phyloP scores from a whole-genome alignment of 352 stramenopile species.

The Globisporangium viniferum region DNA sequence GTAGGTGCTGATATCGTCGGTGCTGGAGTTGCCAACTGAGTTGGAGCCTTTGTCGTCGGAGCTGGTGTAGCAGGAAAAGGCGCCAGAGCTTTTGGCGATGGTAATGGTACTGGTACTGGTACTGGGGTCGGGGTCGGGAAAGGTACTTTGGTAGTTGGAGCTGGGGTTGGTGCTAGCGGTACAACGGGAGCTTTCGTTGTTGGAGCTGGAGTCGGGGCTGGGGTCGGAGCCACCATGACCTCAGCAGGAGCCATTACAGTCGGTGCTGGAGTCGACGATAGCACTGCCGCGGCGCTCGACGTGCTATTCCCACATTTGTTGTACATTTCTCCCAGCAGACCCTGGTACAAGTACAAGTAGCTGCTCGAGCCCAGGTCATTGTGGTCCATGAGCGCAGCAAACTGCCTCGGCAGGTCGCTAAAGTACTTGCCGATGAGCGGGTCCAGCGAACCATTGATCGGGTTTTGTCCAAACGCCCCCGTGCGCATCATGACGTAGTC shows the following conservation, averaged over 20 bases:
- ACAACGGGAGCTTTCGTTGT: not conserved
- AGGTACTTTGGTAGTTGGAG: not conserved
- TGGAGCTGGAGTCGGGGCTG: not conserved
- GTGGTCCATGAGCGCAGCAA: conserved; percentile 17
- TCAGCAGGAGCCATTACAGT: not conserved
- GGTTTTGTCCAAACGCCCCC: conserved; percentile 25
- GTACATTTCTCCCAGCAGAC: conserved; percentile 12
- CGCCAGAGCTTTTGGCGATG: too few relatives aligned
- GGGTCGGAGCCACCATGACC: not conserved
- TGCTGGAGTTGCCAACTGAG: too few relatives aligned
- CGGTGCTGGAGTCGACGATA: not conserved
- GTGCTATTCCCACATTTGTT: conserved; percentile 7
- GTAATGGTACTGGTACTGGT: too few relatives aligned
- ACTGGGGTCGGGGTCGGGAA: too few relatives aligned
- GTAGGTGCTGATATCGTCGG: too few relatives aligned
- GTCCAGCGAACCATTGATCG: conserved; percentile 12
- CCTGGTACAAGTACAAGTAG: conserved; percentile 15
- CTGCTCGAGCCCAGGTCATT: conserved; percentile 15
- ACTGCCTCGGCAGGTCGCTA: conserved; percentile 32
- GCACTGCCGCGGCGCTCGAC: not conserved
- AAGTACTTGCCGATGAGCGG: conserved; percentile 46
- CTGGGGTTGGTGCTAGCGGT: not conserved
- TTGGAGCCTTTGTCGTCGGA: too few relatives aligned
- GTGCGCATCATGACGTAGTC: conserved; percentile 27
- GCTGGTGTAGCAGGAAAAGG: too few relatives aligned